A percentile compares a stretch with the other conserved stretches of the same genome.
phyloP scores from a whole-genome alignment of 2,329 filamentous ascomycete species.

The Macrophomina tecta region DNA sequence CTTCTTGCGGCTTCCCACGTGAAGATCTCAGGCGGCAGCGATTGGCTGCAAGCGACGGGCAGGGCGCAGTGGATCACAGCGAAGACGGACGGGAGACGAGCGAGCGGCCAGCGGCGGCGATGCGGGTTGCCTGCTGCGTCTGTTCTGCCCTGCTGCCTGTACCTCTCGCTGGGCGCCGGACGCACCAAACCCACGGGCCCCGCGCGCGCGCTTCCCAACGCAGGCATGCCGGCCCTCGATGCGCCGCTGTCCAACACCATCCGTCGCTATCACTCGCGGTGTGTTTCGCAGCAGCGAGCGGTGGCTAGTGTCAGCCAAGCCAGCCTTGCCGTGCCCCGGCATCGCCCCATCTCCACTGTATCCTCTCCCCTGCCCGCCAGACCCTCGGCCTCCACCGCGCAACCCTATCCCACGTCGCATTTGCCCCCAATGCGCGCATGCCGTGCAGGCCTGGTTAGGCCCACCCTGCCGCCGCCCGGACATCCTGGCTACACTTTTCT shows the following conservation, averaged over 20 bases:
- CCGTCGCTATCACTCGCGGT: not conserved
- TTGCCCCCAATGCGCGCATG: not conserved
- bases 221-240: not conserved
- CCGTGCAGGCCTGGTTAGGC: not conserved
- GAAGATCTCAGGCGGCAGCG: not conserved
- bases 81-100: not conserved
- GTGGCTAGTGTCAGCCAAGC: slow-evolving; percentile 15
- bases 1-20: not conserved
- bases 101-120: not conserved
- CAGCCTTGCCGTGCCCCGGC: slow-evolving; percentile 8
- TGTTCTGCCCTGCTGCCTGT: too few species aligned
- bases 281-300: not conserved
- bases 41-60: slow-evolving; percentile 2
- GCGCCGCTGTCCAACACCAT: not conserved
- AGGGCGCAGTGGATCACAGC: not conserved
- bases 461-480: slow-evolving; percentile 8
- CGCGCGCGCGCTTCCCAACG: not conserved
- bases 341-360: slow-evolving; percentile 11
- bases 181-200: not conserved
- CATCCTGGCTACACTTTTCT: slow-evolving; percentile 7
- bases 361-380: not conserved
- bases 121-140: too few species aligned
- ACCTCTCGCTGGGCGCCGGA: not conserved
- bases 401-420: slow-evolving; percentile 22
- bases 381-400: slow-evolving; percentile 9